Base-by-base conservation (phyloP, 139 green algal genomes). In the Klebsormidium nitens region DNA sequence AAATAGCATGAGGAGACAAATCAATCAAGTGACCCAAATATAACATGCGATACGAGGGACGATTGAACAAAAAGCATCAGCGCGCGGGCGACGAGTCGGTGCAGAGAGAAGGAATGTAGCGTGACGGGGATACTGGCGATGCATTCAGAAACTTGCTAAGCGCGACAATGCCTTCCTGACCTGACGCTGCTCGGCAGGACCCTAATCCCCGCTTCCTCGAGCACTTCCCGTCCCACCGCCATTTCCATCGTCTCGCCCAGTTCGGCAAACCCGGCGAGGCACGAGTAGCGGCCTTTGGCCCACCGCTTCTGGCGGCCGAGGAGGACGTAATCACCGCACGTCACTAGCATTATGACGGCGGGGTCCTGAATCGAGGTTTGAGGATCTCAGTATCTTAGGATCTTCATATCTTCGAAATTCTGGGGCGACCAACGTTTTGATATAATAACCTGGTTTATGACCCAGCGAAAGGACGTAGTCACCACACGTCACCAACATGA, bases 211-310 rank as follows among this genome's bases (percentile, higher is more conserved):
- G 69, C 42, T 34, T 75, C 62, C 62, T 77, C 69, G 61, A 34
- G 19, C 28, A 74, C 69, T 47, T 74, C 61, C 29, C 71, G 26
- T 17, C 19, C 50, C 65, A 78, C 71, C 36, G 49, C 71, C 66
- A 72, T 72, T 28, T 78, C 71, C 55, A 78, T 62, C n/a, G 67
- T 56, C 50, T 78, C 71, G 11, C 71, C 66, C 32, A 75, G 14
- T 66, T 78, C 71, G 36, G 60, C 44, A 38, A 78, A 78, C 6
- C 71, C 71, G 26, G 71, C 71, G 26, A 78, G 57, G 31, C 77
- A 28, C 40, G 71, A 78, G 52, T 67, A 76, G 19, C 71, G 44
- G 29, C 71, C 71, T 42, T 52, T 35, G 0, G 28, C 3, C 71
- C 71, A 78, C 19, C 66, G 26, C 28, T 66, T 56, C 55, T 75